Evolutionary conservation across 345 rosid genomes (phyloP), one percentile per base, ranked within the genome.

Genomic region (rapeseed (Brassica napus)): DNA sequence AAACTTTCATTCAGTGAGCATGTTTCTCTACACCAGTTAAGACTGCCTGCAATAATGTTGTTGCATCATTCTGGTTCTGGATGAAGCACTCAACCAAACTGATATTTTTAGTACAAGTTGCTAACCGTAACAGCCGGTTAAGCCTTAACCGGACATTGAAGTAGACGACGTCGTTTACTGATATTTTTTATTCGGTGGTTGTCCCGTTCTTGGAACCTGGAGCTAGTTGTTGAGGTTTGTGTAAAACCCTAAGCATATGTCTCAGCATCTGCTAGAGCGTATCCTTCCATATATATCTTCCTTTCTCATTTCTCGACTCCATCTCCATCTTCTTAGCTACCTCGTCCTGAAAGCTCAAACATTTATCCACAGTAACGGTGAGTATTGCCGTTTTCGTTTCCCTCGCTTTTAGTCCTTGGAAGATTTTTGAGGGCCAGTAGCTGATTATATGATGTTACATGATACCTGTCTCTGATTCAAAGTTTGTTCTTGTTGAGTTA

Each of bases 161-260:
- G 0, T 0, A 1, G 5, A 54, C 65, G 70, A 1, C 28, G 69
- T n/a, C 39, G 64, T 61, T 59, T 28, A 8, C 0, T 4, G 23
- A 7, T 8, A 49, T 47, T n/a, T 4, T 12, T 15, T 4, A 21
- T 30, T 78, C 2, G 14, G 65, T 71, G 76, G 76, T 64, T 71
- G 71, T 71, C 60, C 44, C 59, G 24, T 52, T 77, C 71, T 42
- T 52, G 57, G 37, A 63, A 5, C 71, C 39, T 62, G 65, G 63
- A 69, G 66, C 14, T 64, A 44, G 15, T 73, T 73, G 64, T 52
- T 31, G 59, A 15, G 6, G 14, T 57, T 57, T 47, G 34, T 3
- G 21, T 71, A 77, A 54, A 64, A 72, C 82, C 82, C 82, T 78
- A 72, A 57, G 23, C n/a, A 65, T 8, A 62, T 63, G 18, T 18